A percentile compares a stretch with the other conserved stretches of the same genome.
phyloP scores from a whole-genome alignment of 345 rosid species.

The Heritiera fomes region DNA sequence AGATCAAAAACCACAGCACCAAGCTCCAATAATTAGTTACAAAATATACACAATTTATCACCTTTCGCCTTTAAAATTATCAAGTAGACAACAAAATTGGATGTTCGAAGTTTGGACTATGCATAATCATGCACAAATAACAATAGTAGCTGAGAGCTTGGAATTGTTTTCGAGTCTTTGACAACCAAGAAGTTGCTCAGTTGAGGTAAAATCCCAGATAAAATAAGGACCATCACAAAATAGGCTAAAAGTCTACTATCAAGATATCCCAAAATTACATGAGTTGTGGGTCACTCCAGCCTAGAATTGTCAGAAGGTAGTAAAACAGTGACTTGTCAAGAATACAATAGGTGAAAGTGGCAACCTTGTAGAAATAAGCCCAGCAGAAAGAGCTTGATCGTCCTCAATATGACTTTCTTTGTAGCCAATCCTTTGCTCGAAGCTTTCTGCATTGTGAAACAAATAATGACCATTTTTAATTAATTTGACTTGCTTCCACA shows the following conservation, averaged over 20 bases:
- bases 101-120: background rate
- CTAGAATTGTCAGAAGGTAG: background rate
- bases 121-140: background rate
- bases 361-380: constrained; percentile 63
- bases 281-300: background rate
- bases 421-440: constrained; percentile 44
- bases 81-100: background rate
- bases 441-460: constrained; percentile 39
- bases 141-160: background rate
- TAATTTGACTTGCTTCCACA: background rate
- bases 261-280: background rate
- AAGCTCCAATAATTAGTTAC: background rate
- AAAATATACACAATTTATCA: background rate
- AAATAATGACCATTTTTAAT: constrained; percentile 1
- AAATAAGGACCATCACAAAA: background rate
- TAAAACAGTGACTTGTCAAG: background rate
- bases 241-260: background rate
- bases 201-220: background rate
- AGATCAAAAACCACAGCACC: background rate
- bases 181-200: background rate
- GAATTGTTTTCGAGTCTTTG: background rate
- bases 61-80: background rate
- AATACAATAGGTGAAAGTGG: constrained; percentile 1
- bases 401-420: constrained; percentile 48
- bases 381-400: constrained; percentile 49